Evolutionary conservation across 2,329 filamentous ascomycete genomes (phyloP).

Genomic region (Trichoderma sp.): DNA sequence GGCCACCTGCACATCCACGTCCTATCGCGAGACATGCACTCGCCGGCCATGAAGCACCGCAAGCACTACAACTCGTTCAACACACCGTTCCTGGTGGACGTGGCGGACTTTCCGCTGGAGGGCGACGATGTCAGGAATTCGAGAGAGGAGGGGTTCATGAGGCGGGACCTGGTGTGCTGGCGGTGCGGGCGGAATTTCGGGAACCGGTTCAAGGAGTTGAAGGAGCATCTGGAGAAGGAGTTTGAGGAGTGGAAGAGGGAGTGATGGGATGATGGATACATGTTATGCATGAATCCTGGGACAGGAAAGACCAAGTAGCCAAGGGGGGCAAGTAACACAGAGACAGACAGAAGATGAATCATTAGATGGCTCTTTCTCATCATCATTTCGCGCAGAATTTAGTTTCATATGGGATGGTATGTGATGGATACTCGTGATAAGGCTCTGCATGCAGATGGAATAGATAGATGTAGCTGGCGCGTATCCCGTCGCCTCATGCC

Average conservation of each 20-base stretch:
- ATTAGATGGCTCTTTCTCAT: neutral
- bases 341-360: neutral
- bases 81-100: conserved; percentile 76
- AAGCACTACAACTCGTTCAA: conserved; percentile 94
- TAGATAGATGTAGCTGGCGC: neutral
- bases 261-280: conserved; percentile 40
- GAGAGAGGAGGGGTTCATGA: conserved; percentile 59
- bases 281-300: too few relatives aligned
- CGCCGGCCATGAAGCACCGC: conserved; percentile 69
- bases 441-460: neutral
- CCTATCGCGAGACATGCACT: conserved; percentile 76
- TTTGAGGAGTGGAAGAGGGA: conserved; percentile 73
- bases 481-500: neutral
- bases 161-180: conserved; percentile 76
- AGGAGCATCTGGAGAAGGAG: conserved; percentile 73
- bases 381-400: neutral
- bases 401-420: neutral
- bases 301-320: too few relatives aligned
- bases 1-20: conserved; percentile 89
- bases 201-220: conserved; percentile 72
- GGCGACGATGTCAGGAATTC: conserved; percentile 64
- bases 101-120: conserved; percentile 78
- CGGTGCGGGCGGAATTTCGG: conserved; percentile 74
- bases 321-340: too few relatives aligned
- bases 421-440: neutral